A percentile compares a stretch with the other conserved stretches of the same genome.
phyloP scores from a whole-genome alignment of 306 rosid species.

The Acacia melanoxylon region DNA sequence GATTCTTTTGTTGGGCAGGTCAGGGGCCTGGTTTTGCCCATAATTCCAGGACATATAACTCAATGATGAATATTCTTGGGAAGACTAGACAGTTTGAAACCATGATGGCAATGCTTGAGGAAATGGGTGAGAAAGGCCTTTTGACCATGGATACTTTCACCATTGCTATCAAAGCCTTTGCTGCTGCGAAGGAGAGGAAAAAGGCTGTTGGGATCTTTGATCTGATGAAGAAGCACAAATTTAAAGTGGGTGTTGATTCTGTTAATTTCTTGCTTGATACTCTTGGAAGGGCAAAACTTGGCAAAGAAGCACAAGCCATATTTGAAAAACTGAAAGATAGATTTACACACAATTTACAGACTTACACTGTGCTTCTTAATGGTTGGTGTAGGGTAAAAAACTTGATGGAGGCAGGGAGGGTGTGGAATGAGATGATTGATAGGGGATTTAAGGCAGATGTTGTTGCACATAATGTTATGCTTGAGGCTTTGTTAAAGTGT shows the following conservation, averaged over 20 bases:
- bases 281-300: slow-evolving; percentile 76
- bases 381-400: slow-evolving; percentile 79
- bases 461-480: slow-evolving; percentile 82
- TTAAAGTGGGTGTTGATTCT: slow-evolving; percentile 60
- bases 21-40: slow-evolving; percentile 61
- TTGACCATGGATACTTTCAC: slow-evolving; percentile 80
- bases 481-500: slow-evolving; percentile 70
- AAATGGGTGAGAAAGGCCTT: slow-evolving; percentile 77
- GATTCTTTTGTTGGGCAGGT: slow-evolving; percentile 91
- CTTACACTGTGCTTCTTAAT: slow-evolving; percentile 74
- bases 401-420: slow-evolving; percentile 83
- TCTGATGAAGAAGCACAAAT: slow-evolving; percentile 75
- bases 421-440: slow-evolving; percentile 95
- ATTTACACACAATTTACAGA: slow-evolving; percentile 59
- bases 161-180: slow-evolving; percentile 73
- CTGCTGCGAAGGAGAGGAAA: slow-evolving; percentile 84
- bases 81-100: slow-evolving; percentile 93
- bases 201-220: slow-evolving; percentile 84
- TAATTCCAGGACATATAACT: slow-evolving; percentile 65
- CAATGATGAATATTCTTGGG: slow-evolving; percentile 74
- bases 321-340: slow-evolving; percentile 68
- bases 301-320: slow-evolving; percentile 76
- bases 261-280: slow-evolving; percentile 80
- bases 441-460: slow-evolving; percentile 74
- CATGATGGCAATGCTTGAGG: slow-evolving; percentile 82